These are phyloP conservation scores for Aspergillus sp. DNA, from an alignment of 2,329 filamentous ascomycete genomes.

Conservation along the genomic window DNA sequence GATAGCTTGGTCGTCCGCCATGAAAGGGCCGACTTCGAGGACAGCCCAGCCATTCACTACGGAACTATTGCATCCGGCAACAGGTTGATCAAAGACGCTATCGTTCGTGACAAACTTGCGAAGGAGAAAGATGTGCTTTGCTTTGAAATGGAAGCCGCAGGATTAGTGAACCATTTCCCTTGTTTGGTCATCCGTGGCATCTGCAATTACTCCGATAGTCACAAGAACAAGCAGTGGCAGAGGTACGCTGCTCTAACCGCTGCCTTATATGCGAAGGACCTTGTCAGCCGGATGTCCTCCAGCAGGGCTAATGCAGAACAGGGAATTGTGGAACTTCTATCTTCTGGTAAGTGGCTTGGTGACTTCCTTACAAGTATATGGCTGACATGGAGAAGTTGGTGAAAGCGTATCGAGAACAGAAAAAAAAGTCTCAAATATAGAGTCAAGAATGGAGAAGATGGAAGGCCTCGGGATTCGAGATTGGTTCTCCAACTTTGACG, in stretches of 20 bases:
- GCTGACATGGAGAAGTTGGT: too few species aligned
- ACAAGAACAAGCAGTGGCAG: conserved; percentile 42
- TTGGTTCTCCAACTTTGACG: too few species aligned
- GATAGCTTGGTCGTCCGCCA: too few species aligned
- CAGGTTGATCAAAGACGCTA: conserved; percentile 14
- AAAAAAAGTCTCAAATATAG: too few species aligned
- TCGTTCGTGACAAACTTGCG: conserved; percentile 9
- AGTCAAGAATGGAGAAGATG: too few species aligned
- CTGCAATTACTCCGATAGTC: conserved; percentile 42
- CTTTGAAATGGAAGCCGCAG: conserved; percentile 8
- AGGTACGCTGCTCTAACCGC: conserved; percentile 33
- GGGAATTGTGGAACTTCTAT: accelerated
- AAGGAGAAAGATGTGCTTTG: conserved; percentile 8
- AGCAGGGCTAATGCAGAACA: accelerated
- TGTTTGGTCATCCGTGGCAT: conserved; percentile 44
- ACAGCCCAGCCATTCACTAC: conserved; percentile 3
- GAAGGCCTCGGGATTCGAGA: too few species aligned
- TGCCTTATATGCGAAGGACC: conserved; percentile 23
- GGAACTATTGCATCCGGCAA: conserved; percentile 23
- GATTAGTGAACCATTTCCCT: conserved; percentile 26
- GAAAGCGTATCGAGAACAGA: too few species aligned
- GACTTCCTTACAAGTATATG: too few species aligned
- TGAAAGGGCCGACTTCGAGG: too few species aligned
- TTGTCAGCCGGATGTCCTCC: too few species aligned
- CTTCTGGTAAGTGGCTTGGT: too few species aligned